phyloP scores from a whole-genome alignment of 2,329 filamentous ascomycete genomes.

The Amesomyces nigricolor region DNA sequence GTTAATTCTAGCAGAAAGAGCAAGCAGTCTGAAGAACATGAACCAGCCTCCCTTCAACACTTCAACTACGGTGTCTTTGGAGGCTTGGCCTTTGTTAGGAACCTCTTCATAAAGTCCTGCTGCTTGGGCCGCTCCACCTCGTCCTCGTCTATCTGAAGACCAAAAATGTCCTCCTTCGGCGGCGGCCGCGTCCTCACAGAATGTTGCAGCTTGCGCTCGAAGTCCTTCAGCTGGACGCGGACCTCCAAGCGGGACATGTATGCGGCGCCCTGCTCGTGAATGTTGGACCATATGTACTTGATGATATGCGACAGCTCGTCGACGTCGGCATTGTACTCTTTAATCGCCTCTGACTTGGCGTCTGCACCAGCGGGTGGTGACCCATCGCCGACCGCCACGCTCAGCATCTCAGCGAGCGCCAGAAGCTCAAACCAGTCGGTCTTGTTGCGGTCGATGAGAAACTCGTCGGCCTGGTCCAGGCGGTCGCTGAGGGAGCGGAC shows the following conservation, averaged over 20 bases:
- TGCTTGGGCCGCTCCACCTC: conserved; percentile 35
- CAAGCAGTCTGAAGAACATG: conserved; percentile 1
- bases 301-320: conserved; percentile 60
- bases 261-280: conserved; percentile 68
- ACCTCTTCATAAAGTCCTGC: conserved; percentile 47
- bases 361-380: conserved; percentile 25
- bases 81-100: conserved; percentile 27
- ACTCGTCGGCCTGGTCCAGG: conserved; percentile 42
- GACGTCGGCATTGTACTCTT: conserved; percentile 62
- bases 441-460: conserved; percentile 42
- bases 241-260: conserved; percentile 68
- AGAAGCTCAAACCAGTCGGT: conserved; percentile 66
- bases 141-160: conserved; percentile 33
- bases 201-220: conserved; percentile 68
- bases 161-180: conserved; percentile 49
- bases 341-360: conserved; percentile 25
- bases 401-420: conserved; percentile 62
- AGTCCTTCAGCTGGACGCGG: conserved; percentile 67
- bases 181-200: conserved; percentile 61
- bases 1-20: neutral
- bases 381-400: conserved; percentile 67
- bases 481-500: conserved; percentile 42
- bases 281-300: conserved; percentile 53
- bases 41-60: neutral
- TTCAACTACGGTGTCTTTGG: neutral